Evolutionary conservation across 768 basidiomycete genomes (phyloP).

Genomic region (Dentipellis sp.): DNA sequence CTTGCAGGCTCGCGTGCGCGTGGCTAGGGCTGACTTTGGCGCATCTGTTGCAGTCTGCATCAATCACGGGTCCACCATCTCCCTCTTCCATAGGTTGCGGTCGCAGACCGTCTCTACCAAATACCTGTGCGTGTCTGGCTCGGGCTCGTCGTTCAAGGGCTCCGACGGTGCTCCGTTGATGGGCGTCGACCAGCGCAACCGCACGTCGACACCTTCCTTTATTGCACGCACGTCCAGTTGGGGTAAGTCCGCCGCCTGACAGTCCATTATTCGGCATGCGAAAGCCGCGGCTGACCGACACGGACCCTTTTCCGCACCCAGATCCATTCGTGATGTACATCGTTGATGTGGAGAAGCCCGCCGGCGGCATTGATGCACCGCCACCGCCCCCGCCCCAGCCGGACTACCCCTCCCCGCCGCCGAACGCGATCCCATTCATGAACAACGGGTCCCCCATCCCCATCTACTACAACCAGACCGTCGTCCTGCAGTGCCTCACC

Average conservation of each 20-base stretch:
- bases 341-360: conserved; percentile 83
- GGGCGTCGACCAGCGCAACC: conserved; percentile 66
- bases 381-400: conserved; percentile 77
- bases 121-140: conserved; percentile 92
- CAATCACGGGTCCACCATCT: conserved; percentile 91
- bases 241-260: conserved; percentile 41
- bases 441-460: conserved; percentile 81
- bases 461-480: conserved; percentile 94
- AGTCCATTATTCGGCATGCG: conserved; percentile 4
- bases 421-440: conserved; percentile 81
- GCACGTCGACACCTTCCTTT: conserved; percentile 74
- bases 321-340: conserved; percentile 97
- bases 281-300: conserved; percentile 10
- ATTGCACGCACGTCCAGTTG: conserved; percentile 86
- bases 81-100: conserved; percentile 90
- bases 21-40: not conserved
- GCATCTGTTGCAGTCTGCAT: conserved; percentile 66
- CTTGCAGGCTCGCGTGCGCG: conserved; percentile 9
- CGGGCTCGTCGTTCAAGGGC: conserved; percentile 85
- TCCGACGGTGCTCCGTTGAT: conserved; percentile 85
- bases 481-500: conserved; percentile 88
- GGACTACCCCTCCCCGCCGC: conserved; percentile 87
- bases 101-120: conserved; percentile 95
- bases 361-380: conserved; percentile 66
- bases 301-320: conserved; percentile 18